These are phyloP conservation scores for Candida sphagnicola DNA, from an alignment of 805 yeast species.

Conservation along the genomic window DNA sequence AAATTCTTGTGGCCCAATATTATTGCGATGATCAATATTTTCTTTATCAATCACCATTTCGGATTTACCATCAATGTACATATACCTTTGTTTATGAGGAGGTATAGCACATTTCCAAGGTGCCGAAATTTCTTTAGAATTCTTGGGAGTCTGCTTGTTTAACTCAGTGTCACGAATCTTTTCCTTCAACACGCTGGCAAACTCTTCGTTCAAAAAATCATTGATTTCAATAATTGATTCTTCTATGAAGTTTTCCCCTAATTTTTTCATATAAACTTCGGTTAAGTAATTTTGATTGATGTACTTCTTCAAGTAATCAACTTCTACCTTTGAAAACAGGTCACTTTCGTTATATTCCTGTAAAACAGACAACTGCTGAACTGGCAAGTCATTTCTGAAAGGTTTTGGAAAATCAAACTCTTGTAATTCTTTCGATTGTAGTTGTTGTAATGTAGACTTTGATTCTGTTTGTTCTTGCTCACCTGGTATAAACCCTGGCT, in stretches of 20 bases:
- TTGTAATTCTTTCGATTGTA: conserved; percentile 71
- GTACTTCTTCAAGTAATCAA: conserved; percentile 46
- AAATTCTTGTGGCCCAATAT: conserved; percentile 44
- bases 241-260: conserved; percentile 54
- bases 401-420: conserved; percentile 82
- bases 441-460: conserved; percentile 69
- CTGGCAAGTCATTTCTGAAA: conserved; percentile 39
- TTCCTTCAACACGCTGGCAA: conserved; percentile 43
- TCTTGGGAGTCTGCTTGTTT: conserved; percentile 55
- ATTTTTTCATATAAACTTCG: conserved; percentile 31
- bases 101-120: conserved; percentile 95
- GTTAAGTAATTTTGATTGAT: conserved; percentile 50
- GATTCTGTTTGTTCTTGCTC: conserved; percentile 79
- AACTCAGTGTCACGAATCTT: conserved; percentile 57
- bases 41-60: conserved; percentile 16
- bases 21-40: conserved; percentile 12
- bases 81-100: conserved; percentile 85
- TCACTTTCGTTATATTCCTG: conserved; percentile 15
- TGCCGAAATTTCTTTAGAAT: conserved; percentile 46
- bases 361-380: conserved; percentile 7
- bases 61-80: conserved; percentile 70
- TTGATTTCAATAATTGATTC: conserved; percentile 69
- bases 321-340: conserved; percentile 30
- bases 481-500: conserved; percentile 76
- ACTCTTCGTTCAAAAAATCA: conserved; percentile 56